phyloP scores from a whole-genome alignment of 352 stramenopile genomes.

The Halophytophthora batemanensis region DNA sequence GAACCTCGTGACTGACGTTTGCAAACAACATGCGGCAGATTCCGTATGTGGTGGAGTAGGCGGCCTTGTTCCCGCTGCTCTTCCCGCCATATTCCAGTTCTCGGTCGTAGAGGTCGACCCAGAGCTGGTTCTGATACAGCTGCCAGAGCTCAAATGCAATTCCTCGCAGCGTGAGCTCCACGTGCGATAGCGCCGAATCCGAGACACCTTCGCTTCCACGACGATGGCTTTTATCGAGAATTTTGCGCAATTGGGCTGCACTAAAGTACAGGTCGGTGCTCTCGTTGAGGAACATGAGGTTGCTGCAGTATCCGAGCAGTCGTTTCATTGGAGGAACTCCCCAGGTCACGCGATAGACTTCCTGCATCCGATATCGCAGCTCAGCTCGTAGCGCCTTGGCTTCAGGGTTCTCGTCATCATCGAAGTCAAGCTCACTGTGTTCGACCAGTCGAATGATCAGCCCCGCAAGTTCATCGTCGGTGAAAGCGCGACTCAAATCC shows the following conservation, averaged over 20 bases:
- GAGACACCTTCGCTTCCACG: background rate
- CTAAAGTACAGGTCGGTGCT: constrained; percentile 60
- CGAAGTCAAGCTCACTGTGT: constrained; percentile 3
- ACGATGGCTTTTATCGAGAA: constrained; percentile 1
- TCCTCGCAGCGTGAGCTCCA: constrained; percentile 29
- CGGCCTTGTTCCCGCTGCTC: constrained; percentile 55
- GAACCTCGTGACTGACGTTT: constrained; percentile 55
- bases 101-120: constrained; percentile 55
- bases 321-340: constrained; percentile 44
- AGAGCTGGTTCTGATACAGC: constrained; percentile 78
- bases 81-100: constrained; percentile 47
- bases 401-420: constrained; percentile 15
- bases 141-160: constrained; percentile 70
- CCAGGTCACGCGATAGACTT: constrained; percentile 67
- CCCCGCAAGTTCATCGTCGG: constrained; percentile 30
- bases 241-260: constrained; percentile 8
- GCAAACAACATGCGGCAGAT: constrained; percentile 50
- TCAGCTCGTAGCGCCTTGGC: constrained; percentile 23
- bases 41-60: constrained; percentile 39
- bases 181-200: constrained; percentile 19
- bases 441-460: constrained; percentile 24
- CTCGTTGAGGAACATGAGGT: constrained; percentile 72
- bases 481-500: constrained; percentile 43
- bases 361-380: constrained; percentile 56
- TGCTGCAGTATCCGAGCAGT: constrained; percentile 44